phyloP scores from a whole-genome alignment of 1,139 yeast genomes.

The Candida tropicalis region DNA sequence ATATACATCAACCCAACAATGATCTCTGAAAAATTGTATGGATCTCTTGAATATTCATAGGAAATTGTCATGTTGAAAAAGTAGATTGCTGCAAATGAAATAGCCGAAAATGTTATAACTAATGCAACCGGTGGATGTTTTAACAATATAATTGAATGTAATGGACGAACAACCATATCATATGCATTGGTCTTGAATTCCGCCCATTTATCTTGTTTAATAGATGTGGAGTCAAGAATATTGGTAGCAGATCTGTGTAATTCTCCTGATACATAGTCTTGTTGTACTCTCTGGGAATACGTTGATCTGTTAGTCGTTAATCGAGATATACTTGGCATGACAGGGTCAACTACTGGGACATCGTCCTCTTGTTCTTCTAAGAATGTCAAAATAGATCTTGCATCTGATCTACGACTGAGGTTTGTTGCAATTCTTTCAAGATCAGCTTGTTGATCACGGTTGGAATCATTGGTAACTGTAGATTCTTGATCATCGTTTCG shows the following conservation, averaged over 20 bases:
- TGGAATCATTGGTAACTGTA: not conserved
- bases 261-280: slow-evolving; percentile 28
- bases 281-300: slow-evolving; percentile 33
- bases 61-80: slow-evolving; percentile 77
- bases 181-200: slow-evolving; percentile 30
- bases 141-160: slow-evolving; percentile 54
- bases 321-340: slow-evolving; percentile 41
- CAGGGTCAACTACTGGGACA: slow-evolving; percentile 36
- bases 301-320: slow-evolving; percentile 37
- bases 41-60: slow-evolving; percentile 59
- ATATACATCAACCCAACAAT: slow-evolving; percentile 77
- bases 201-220: slow-evolving; percentile 16
- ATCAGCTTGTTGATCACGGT: not conserved
- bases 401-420: slow-evolving; percentile 10
- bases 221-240: slow-evolving; percentile 4
- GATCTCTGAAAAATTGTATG: slow-evolving; percentile 69
- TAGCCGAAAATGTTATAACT: slow-evolving; percentile 64
- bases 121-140: slow-evolving; percentile 74
- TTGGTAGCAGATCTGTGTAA: slow-evolving; percentile 21
- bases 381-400: slow-evolving; percentile 8
- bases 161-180: slow-evolving; percentile 48
- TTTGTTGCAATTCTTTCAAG: slow-evolving; percentile 21
- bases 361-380: slow-evolving; percentile 23
- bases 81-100: slow-evolving; percentile 69
- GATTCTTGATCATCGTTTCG: slow-evolving; percentile 15